These are phyloP conservation scores for Suhomyces canberraensis DNA, from an alignment of 805 yeast species.

Conservation along the genomic window DNA sequence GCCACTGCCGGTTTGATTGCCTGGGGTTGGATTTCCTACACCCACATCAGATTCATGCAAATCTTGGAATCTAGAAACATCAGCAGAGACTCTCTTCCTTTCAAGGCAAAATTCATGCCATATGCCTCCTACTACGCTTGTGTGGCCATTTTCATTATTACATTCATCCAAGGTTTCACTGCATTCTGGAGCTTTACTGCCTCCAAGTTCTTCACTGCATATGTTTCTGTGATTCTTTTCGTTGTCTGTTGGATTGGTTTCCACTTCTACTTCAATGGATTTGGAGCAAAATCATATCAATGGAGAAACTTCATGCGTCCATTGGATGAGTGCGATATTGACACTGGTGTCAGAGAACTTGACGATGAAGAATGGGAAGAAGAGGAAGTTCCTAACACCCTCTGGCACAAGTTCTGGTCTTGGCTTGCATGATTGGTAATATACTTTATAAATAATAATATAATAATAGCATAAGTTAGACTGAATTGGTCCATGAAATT, in stretches of 20 bases:
- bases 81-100: constrained; percentile 67
- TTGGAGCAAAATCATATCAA: constrained; percentile 26
- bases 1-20: constrained; percentile 74
- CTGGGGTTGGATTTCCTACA: constrained; percentile 63
- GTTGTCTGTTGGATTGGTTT: constrained; percentile 51
- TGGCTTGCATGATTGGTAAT: too few relatives aligned
- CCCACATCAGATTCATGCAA: constrained; percentile 69
- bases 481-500: too few relatives aligned
- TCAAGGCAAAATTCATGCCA: constrained; percentile 72
- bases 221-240: constrained; percentile 65
- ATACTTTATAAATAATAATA: too few relatives aligned
- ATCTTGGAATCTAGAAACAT: constrained; percentile 62
- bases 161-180: constrained; percentile 69
- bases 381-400: constrained; percentile 45
- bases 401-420: constrained; percentile 57
- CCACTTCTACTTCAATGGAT: constrained; percentile 50
- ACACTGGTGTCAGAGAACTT: constrained; percentile 60
- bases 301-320: constrained; percentile 42
- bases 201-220: constrained; percentile 62
- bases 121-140: constrained; percentile 61
- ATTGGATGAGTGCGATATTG: constrained; percentile 64
- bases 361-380: constrained; percentile 59
- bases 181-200: constrained; percentile 58
- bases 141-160: constrained; percentile 50
- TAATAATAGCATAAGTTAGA: too few relatives aligned